Base-by-base conservation (phyloP, 2,329 filamentous ascomycete genomes). In the Elsinoe ampelina region DNA sequence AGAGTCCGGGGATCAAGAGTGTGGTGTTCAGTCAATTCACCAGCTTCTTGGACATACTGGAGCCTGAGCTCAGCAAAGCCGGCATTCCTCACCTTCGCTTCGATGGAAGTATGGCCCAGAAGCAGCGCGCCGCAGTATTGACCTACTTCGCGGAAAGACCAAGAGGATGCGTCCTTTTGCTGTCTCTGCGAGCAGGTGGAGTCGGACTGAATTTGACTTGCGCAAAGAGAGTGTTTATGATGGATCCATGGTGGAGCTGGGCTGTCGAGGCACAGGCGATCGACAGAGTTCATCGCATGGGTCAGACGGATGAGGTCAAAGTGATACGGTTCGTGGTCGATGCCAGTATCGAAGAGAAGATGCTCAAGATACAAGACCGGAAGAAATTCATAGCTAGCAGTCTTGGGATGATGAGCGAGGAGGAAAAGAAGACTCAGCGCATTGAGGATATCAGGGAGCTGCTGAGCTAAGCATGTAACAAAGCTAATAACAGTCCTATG, bases 161-260 rank as follows among this genome's bases (percentile, higher is more conserved):
- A 1, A 82, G 79, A 50, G 88, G 89, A 20, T 81, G 80, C 2
- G 81, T 98, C 1, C 75, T 98, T 3, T 77, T 98, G 1, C 80
- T 98, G 54, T 92, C 86, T 64, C 75, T 98, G 57, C 81, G 89
- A 17, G 93, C 95, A 0, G 93, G 95, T 3, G 95, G 93, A 20
- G 93, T 98, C 0, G 93, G 93, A 0, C 77, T 98, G 42, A 98
- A 98, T 67, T 72, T 98, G 60, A 97, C 92, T 0, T 85, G 84
- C 62, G 93, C 93, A 5, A 89, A 85, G 61, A 78, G 88, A 55
- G 95, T 98, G 4, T 98, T 86, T 74, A 95, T 98, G 87, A 97
- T 98, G 93, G 93, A 98, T 71, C 93, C 93, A 0, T 98, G 93
- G 93, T 98, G 93, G 93, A 95, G 88, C 67, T 98, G 92, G 71